Evolutionary conservation across 495 filamentous ascomycete species (phyloP).

Genomic region (Xeromyces bisporus): DNA sequence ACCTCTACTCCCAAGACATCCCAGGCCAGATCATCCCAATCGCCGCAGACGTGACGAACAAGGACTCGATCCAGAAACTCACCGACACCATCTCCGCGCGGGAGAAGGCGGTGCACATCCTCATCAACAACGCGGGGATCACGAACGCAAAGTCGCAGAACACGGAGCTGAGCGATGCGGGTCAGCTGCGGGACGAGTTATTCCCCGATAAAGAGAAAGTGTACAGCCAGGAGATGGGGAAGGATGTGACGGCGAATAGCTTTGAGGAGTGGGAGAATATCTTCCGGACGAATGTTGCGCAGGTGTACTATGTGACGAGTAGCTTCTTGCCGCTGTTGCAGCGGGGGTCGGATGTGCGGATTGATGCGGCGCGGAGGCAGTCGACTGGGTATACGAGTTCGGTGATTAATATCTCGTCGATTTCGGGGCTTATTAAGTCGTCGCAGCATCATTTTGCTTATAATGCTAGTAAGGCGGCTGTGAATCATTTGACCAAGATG

Average conservation of each 20-base stretch:
- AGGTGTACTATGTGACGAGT: conserved; percentile 20
- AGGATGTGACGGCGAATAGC: too few species aligned
- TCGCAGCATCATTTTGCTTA: conserved; percentile 26
- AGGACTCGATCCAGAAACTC: conserved; percentile 17
- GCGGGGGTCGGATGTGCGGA: conserved; percentile 14
- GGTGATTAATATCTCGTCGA: conserved; percentile 36
- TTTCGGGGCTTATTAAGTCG: conserved; percentile 20
- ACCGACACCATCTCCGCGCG: conserved; percentile 18
- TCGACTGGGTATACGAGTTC: conserved; percentile 19
- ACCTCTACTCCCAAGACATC: conserved; percentile 22
- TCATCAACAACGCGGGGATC: conserved; percentile 31
- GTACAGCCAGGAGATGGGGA: too few species aligned
- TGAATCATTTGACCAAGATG: conserved; percentile 24
- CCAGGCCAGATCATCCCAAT: conserved; percentile 33
- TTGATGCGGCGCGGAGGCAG: too few species aligned
- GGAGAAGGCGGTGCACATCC: conserved; percentile 22
- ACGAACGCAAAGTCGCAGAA: conserved; percentile 3
- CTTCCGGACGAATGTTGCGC: conserved; percentile 23
- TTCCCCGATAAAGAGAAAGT: conserved; percentile 29
- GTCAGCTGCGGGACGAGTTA: conserved; percentile 33
- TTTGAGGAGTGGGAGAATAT: conserved; percentile 22
- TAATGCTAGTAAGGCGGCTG: conserved; percentile 24
- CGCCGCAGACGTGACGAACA: conserved; percentile 22
- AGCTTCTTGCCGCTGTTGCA: conserved; percentile 13
- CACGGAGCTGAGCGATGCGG: conserved; percentile 15